Conservation (phyloP, 306 rosid genomes). For the Datisca glomerata region DNA sequence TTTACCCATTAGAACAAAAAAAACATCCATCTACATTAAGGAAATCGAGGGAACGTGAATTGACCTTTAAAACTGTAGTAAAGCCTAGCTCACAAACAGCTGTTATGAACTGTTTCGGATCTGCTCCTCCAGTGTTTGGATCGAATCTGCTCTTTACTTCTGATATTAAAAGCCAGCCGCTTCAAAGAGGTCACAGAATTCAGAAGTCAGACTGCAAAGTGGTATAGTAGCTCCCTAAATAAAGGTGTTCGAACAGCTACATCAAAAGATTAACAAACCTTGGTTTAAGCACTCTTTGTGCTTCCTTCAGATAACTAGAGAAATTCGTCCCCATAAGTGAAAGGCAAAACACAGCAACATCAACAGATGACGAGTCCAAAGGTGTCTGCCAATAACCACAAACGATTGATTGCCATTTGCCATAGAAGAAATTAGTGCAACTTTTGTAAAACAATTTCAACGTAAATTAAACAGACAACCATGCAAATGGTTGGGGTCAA, state of each 20-base stretch:
- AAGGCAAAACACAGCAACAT: constrained; percentile 81
- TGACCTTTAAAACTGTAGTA: constrained; percentile 40
- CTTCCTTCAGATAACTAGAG: constrained; percentile 58
- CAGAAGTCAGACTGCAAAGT: constrained; percentile 14
- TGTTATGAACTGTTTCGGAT: constrained; percentile 51
- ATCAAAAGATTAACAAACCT: no score
- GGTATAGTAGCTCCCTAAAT: no score
- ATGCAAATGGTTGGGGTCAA: background rate
- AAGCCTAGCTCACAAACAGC: constrained; percentile 72
- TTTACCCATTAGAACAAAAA: constrained; percentile 22
- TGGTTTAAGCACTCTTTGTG: constrained; percentile 70
- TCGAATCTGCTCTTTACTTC: constrained; percentile 96
- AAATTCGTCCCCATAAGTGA: constrained; percentile 92
- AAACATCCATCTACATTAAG: background rate
- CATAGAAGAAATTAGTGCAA: no score
- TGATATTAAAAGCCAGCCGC: constrained; percentile 92
- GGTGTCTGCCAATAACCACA: constrained; percentile 47
- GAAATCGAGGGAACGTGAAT: constrained; percentile 8
- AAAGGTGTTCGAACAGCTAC: no score
- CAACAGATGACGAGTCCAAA: constrained; percentile 47
- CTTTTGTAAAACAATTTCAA: background rate
- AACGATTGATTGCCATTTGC: constrained; percentile 2
- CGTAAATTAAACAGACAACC: background rate
- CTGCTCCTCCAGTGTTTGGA: constrained; percentile 80
- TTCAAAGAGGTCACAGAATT: constrained; percentile 22